Evolutionary conservation across 345 rosid species (phyloP).

Genomic region (Draba incana): DNA sequence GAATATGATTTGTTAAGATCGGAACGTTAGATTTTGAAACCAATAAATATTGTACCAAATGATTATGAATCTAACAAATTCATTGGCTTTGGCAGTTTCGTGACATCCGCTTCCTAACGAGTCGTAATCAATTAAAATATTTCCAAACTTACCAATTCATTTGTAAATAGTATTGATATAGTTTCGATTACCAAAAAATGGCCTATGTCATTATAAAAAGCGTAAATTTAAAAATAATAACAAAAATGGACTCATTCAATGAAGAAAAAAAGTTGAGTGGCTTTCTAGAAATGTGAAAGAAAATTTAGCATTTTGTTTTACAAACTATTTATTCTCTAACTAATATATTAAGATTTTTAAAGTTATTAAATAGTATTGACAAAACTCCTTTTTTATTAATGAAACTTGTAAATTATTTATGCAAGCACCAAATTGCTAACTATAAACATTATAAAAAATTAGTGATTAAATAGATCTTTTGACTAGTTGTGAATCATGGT

Average conservation of each 20-base stretch:
- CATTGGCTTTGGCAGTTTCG: constrained; percentile 10
- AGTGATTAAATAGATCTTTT: constrained; percentile 1
- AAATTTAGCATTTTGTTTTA: background rate
- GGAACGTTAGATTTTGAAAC: constrained; percentile 9
- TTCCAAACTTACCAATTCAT: background rate
- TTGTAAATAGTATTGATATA: background rate
- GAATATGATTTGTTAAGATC: constrained; percentile 3
- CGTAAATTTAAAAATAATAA: too few species aligned
- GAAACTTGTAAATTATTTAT: background rate
- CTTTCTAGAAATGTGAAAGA: constrained; percentile 7
- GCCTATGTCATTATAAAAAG: too few species aligned
- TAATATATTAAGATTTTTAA: too few species aligned
- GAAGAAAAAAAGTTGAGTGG: background rate
- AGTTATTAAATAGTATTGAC: too few species aligned
- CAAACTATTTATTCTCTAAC: too few species aligned
- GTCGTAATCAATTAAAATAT: constrained; percentile 5
- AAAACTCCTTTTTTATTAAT: too few species aligned
- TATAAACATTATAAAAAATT: background rate
- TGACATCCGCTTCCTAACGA: constrained; percentile 11
- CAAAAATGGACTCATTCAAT: background rate
- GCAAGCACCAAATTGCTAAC: background rate
- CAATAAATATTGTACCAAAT: background rate
- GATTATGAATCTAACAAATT: constrained; percentile 8
- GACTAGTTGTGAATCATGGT: constrained; percentile 27
- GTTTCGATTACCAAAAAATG: too few species aligned